Evolutionary conservation across 305 asterid genomes (phyloP), one percentile per base, ranked within the genome.

Genomic region (Fraxinus sp.): DNA sequence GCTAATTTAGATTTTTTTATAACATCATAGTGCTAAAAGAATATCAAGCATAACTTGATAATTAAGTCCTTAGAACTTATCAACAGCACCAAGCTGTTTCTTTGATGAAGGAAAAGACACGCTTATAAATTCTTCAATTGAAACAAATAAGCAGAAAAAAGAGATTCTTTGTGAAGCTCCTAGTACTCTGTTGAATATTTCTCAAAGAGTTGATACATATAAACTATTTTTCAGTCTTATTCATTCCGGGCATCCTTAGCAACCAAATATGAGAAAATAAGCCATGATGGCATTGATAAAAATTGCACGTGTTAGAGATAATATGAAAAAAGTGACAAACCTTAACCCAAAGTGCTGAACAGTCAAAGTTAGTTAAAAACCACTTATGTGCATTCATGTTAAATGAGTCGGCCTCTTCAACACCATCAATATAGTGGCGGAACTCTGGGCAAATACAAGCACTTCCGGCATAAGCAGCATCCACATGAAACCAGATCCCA

Each of bases 391-490:
- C 97, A 80, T 96, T 95, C 99, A 96, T 91, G 91, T 94, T 96
- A 82, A 96, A 96, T 18, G 99, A 96, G 89, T 89, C 89, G 35
- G 93, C 95, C 88, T 86, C 95, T 82, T 94, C 98, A 3, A 96
- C 91, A 1, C 99, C 99, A 79, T 96, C 87, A 55, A 94, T 84
- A 78, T 87, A 87, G 86, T 88, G 96, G 79, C 95, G 96, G 41
- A 89, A 90, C 84, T 96, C 99, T 0, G 97, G 98, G 80, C 99
- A 96, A 75, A 96, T 85, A 85, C 97, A 94, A 43, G 99, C 97
- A 88, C 99, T 96, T 86, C 99, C 99, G 87, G 98, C 99, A 80
- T 94, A 94, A 75, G 99, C 99, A 80, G 99, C 99, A 87, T 96
- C 99, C 89, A 96, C 91, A 81, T 96, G 99, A 87, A 96, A 83